Evolutionary conservation across 768 basidiomycete species (phyloP).

Genomic region (Mycena alexandri): DNA sequence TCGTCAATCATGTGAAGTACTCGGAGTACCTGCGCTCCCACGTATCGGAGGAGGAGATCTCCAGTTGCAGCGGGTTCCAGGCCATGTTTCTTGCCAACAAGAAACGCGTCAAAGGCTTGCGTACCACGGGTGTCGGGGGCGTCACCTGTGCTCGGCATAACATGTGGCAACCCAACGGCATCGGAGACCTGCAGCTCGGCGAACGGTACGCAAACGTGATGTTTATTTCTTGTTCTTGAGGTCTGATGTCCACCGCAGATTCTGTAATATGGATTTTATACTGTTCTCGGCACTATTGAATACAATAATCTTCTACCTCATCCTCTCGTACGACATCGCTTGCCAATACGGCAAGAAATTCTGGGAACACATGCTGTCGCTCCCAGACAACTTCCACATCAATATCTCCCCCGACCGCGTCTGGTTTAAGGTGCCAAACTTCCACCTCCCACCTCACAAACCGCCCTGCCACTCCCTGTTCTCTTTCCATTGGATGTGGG

Average conservation of each 20-base stretch:
- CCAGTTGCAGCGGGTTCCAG: too few relatives aligned
- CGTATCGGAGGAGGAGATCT: constrained; percentile 18
- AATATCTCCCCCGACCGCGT: too few relatives aligned
- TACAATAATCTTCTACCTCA: neutral
- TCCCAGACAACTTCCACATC: neutral
- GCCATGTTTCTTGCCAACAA: constrained; percentile 4
- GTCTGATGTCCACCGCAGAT: neutral
- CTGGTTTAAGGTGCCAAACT: too few relatives aligned
- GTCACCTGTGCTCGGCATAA: constrained; percentile 31
- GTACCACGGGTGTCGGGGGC: constrained; percentile 18
- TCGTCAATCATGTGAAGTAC: constrained; percentile 1
- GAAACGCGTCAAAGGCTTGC: constrained; percentile 23
- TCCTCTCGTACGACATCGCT: constrained; percentile 37
- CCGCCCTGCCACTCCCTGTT: too few relatives aligned
- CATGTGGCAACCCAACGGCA: too few relatives aligned
- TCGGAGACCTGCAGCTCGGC: constrained; percentile 38
- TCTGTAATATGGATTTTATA: constrained; percentile 39
- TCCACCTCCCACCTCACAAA: too few relatives aligned
- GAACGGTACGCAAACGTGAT: too few relatives aligned
- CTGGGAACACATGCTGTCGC: constrained; percentile 6
- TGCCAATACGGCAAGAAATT: constrained; percentile 29
- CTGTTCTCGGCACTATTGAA: constrained; percentile 22
- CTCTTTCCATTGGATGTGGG: too few relatives aligned
- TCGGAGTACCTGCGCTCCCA: neutral
- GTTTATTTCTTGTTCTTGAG: neutral